These are phyloP conservation scores for Globisporangium nodosum DNA, from an alignment of 352 stramenopile genomes.

Conservation along the genomic window DNA sequence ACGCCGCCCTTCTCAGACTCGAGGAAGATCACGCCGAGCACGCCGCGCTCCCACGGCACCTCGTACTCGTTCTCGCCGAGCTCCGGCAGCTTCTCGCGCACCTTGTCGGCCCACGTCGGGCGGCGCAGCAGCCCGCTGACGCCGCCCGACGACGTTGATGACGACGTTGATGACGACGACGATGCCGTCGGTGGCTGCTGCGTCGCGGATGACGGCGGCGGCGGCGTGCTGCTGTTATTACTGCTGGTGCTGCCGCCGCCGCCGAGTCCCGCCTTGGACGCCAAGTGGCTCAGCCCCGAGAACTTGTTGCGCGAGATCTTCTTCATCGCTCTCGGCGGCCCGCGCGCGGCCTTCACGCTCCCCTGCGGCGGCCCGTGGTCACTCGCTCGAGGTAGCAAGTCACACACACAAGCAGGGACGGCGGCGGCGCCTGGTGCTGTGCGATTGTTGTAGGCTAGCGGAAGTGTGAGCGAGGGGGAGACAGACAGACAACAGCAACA, in stretches of 20 bases:
- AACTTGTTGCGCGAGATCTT: slow-evolving; percentile 74
- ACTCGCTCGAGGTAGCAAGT: background rate
- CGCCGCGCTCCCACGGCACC: slow-evolving; percentile 81
- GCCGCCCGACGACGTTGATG: background rate
- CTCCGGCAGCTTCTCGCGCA: slow-evolving; percentile 70
- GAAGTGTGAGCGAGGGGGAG: background rate
- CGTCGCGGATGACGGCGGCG: background rate
- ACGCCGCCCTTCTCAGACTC: slow-evolving; percentile 84
- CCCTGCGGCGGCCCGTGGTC: background rate
- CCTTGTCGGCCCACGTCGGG: slow-evolving; percentile 71
- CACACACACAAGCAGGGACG: background rate
- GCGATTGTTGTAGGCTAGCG: background rate
- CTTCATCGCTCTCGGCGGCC: slow-evolving; percentile 32
- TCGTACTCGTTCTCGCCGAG: slow-evolving; percentile 82
- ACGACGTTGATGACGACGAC: background rate
- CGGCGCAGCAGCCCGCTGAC: slow-evolving; percentile 19
- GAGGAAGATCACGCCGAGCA: slow-evolving; percentile 84
- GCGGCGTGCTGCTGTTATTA: background rate
- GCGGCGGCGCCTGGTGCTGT: background rate
- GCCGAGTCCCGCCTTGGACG: slow-evolving; percentile 32
- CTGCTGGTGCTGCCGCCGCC: slow-evolving; percentile 11
- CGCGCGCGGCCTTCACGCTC: background rate
- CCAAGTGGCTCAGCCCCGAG: slow-evolving; percentile 30
- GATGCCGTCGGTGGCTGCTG: background rate
- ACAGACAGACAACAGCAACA: background rate